Evolutionary conservation across 2,329 filamentous ascomycete species (phyloP).

Genomic region (Sordariomycetes sp.): DNA sequence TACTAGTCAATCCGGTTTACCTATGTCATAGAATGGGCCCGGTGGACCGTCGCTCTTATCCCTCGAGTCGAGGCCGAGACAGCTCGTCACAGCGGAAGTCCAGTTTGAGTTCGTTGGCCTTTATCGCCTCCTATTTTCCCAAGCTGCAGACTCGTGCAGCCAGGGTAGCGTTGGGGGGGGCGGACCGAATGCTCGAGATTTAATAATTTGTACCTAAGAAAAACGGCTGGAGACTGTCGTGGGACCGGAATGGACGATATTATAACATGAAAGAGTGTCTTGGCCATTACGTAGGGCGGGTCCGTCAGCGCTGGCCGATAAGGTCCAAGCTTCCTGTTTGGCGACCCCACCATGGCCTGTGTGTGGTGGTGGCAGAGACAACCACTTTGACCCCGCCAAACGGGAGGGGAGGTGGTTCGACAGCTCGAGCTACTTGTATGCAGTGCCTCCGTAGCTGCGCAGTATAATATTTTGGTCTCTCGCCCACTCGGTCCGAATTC

Average conservation of each 20-base stretch:
- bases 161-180: too few relatives aligned
- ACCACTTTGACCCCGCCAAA: neutral
- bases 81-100: too few relatives aligned
- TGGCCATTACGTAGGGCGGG: neutral
- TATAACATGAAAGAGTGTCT: neutral
- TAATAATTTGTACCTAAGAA: neutral
- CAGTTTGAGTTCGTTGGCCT: too few relatives aligned
- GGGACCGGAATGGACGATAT: too few relatives aligned
- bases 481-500: neutral
- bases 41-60: too few relatives aligned
- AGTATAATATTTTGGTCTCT: neutral
- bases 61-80: too few relatives aligned
- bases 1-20: too few relatives aligned
- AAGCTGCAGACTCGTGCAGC: too few relatives aligned
- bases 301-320: neutral
- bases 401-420: neutral
- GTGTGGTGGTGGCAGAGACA: neutral
- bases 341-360: neutral
- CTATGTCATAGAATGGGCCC: too few relatives aligned
- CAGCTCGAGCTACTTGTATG: neutral
- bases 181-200: neutral
- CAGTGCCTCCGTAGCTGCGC: too few relatives aligned
- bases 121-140: too few relatives aligned
- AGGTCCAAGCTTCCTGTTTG: neutral
- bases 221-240: neutral